Conservation (phyloP, 1,139 yeast species). For the Hyphopichia pseudoburtonii region DNA sequence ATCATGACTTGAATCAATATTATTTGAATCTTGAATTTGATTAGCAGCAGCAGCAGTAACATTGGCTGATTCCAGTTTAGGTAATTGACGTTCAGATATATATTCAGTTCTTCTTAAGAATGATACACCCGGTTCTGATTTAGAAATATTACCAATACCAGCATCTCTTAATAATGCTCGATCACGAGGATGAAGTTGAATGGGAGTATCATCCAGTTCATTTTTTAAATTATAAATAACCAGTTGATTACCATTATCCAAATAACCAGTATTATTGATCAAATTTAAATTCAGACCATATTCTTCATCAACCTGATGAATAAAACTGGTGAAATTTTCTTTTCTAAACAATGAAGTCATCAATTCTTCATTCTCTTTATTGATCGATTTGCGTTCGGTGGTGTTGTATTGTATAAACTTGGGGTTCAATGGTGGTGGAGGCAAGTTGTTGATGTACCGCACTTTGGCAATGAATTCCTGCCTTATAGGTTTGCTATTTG, state of each 20-base stretch:
- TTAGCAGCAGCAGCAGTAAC: conserved; percentile 12
- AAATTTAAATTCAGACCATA: conserved; percentile 81
- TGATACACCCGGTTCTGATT: conserved; percentile 65
- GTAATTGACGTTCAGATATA: conserved; percentile 51
- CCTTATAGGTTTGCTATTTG: conserved; percentile 44
- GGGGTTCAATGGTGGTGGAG: conserved; percentile 94
- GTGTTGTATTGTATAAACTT: conserved; percentile 63
- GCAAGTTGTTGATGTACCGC: conserved; percentile 82
- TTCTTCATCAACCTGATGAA: conserved; percentile 68
- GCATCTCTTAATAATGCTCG: conserved; percentile 80
- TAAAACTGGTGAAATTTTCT: conserved; percentile 65
- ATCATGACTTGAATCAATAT: conserved; percentile 42
- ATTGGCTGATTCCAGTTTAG: conserved; percentile 15
- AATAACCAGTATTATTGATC: conserved; percentile 63
- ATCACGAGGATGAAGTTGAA: conserved; percentile 73
- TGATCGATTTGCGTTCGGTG: conserved; percentile 37
- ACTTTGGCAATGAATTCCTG: conserved; percentile 90
- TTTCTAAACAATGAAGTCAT: conserved; percentile 74
- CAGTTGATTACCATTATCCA: conserved; percentile 60
- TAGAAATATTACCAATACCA: conserved; percentile 47
- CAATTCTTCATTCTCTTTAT: conserved; percentile 59
- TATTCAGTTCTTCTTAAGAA: conserved; percentile 94
- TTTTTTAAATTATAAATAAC: conserved; percentile 35
- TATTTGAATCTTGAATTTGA: conserved; percentile 12
- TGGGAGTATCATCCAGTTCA: conserved; percentile 17